These are phyloP conservation scores for Phytopythium oedochilum DNA, from an alignment of 352 stramenopile genomes.

Conservation along the genomic window DNA sequence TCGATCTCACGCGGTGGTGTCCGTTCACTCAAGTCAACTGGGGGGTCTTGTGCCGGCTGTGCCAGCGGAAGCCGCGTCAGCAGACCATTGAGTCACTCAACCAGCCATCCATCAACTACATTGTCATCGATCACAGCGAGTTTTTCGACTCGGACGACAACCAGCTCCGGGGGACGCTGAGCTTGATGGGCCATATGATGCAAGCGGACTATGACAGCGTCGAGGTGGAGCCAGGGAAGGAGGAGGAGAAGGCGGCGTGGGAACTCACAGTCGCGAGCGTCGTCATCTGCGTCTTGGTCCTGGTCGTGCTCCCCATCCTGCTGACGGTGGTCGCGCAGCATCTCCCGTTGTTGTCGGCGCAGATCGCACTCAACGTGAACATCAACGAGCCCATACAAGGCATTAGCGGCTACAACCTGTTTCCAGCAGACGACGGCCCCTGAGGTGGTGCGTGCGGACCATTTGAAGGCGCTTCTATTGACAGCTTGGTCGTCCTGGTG, in stretches of 20 bases:
- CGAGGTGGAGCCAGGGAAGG: constrained; percentile 6
- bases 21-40: constrained; percentile 7
- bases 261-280: constrained; percentile 7
- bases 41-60: constrained; percentile 3
- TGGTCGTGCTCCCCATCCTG: constrained; percentile 10
- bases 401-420: constrained; percentile 3
- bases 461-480: not conserved
- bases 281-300: constrained; percentile 3
- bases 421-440: not conserved
- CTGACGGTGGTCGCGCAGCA: not conserved
- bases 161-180: constrained; percentile 16
- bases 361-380: constrained; percentile 2
- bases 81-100: constrained; percentile 1
- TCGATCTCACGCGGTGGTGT: constrained; percentile 21
- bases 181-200: constrained; percentile 2
- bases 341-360: not conserved
- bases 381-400: constrained; percentile 1
- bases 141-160: constrained; percentile 22
- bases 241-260: constrained; percentile 2
- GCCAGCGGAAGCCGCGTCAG: not conserved
- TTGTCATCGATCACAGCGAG: constrained; percentile 14
- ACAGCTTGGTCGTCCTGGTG: not conserved
- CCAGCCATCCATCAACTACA: constrained; percentile 15
- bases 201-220: constrained; percentile 9
- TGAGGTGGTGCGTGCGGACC: not conserved